A percentile compares a stretch with the other conserved stretches of the same genome.
These are phyloP conservation scores for Cryphonectria carpinicola DNA, from an alignment of 2,329 filamentous ascomycete genomes.

Conservation along the genomic window DNA sequence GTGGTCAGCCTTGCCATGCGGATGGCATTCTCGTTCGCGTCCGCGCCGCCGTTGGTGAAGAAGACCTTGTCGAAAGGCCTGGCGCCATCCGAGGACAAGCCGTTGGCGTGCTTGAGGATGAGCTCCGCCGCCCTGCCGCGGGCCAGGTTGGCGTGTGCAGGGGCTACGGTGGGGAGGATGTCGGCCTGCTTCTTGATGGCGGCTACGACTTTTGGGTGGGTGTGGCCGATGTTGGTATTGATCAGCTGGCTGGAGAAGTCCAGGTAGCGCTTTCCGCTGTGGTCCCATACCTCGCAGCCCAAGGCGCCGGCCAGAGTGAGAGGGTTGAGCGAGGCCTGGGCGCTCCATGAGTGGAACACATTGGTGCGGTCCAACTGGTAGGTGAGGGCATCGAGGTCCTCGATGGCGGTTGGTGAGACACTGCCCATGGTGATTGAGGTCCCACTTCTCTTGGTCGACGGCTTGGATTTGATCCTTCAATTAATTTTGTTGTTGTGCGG, in stretches of 20 bases:
- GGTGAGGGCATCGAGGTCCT: constrained; percentile 24
- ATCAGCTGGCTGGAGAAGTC: constrained; percentile 28
- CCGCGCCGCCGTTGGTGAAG: constrained; percentile 28
- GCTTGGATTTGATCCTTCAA: background rate
- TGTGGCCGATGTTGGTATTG: constrained; percentile 29
- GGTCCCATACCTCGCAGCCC: constrained; percentile 27
- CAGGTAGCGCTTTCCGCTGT: constrained; percentile 28
- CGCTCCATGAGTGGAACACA: constrained; percentile 29
- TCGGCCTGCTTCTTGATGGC: constrained; percentile 28
- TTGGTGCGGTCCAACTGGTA: constrained; percentile 27
- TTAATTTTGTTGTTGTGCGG: background rate
- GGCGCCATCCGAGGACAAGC: background rate
- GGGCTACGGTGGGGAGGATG: constrained; percentile 23
- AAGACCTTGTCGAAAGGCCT: constrained; percentile 27
- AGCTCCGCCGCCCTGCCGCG: constrained; percentile 27
- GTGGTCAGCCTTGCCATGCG: constrained; percentile 28
- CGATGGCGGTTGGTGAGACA: constrained; percentile 15
- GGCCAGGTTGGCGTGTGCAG: constrained; percentile 27
- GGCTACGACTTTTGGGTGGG: constrained; percentile 28
- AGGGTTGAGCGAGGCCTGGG: constrained; percentile 24
- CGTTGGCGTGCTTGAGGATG: constrained; percentile 28
- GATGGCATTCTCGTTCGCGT: constrained; percentile 29
- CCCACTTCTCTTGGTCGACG: background rate
- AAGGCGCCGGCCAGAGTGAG: constrained; percentile 24
- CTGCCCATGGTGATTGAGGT: constrained; percentile 23